Percentiles rank a stretch among this genome's conserved stretches.
phyloP scores from a whole-genome alignment of 2,329 filamentous ascomycete genomes.

The Cyphellophora europaea region DNA sequence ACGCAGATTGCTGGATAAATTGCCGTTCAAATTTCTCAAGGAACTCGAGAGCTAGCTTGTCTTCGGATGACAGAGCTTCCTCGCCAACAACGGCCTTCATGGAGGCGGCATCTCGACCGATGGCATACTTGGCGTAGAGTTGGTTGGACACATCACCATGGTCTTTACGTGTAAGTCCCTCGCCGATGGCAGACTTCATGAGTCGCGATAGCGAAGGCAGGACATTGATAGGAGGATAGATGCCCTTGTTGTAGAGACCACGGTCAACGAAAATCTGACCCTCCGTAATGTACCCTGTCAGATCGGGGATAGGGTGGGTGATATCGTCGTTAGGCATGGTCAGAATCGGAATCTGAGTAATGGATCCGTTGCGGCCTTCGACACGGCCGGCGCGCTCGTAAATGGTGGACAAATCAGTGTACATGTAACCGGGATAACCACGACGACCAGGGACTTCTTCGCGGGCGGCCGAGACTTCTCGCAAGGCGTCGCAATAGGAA shows the following conservation, averaged over 20 bases:
- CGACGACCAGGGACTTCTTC: conserved; percentile 98
- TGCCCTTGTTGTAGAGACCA: conserved; percentile 86
- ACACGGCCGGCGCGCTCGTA: conserved; percentile 99
- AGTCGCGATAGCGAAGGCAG: conserved; percentile 94
- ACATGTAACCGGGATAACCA: conserved; percentile 99
- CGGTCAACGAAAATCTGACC: conserved; percentile 98
- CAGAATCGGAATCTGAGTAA: conserved; percentile 97
- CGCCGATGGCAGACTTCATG: conserved; percentile 99
- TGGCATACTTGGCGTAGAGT: conserved; percentile 98
- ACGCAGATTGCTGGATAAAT: conserved; percentile 85
- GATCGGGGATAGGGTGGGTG: conserved; percentile 95
- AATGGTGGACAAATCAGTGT: conserved; percentile 99
- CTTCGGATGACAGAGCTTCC: conserved; percentile 87
- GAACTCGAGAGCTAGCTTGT: conserved; percentile 97
- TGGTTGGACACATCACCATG: conserved; percentile 99
- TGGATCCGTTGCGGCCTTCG: conserved; percentile 90
- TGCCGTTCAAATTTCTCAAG: conserved; percentile 95
- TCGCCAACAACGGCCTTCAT: conserved; percentile 99
- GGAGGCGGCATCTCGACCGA: conserved; percentile 88
- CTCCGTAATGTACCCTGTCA: conserved; percentile 98
- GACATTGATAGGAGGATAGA: conserved; percentile 98
- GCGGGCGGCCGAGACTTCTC: conserved; percentile 94
- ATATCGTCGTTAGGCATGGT: conserved; percentile 99
- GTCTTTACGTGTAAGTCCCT: conserved; percentile 92
- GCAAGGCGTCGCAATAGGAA: conserved; percentile 95